Conservation (phyloP, 176 grass and related monocot genomes). For the Pharus latifolius region DNA sequence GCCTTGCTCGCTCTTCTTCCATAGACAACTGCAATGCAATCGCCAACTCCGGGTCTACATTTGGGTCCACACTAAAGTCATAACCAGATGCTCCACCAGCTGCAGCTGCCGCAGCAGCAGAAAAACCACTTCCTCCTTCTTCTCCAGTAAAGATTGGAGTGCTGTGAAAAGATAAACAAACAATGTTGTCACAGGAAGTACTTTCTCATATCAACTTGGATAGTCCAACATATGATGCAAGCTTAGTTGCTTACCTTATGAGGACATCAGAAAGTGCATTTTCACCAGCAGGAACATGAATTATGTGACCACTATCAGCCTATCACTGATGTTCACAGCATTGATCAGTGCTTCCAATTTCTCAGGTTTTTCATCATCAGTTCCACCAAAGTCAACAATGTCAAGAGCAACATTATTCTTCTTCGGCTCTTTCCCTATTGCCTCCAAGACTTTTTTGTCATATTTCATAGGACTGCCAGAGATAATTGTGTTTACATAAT, state of each 20-base stretch:
- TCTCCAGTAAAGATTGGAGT: no score
- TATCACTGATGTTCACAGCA: slow-evolving; percentile 37
- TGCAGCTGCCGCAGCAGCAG: no score
- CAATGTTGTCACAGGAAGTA: not conserved
- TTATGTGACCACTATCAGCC: slow-evolving; percentile 46
- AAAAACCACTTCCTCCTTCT: no score
- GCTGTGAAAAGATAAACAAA: slow-evolving; percentile 18
- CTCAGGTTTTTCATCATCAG: slow-evolving; percentile 42
- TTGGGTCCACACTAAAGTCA: slow-evolving; percentile 55
- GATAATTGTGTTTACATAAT: no score
- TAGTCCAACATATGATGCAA: no score
- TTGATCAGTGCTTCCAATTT: slow-evolving; percentile 32
- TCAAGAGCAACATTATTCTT: slow-evolving; percentile 52
- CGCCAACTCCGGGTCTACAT: slow-evolving; percentile 47
- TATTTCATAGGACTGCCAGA: slow-evolving; percentile 40
- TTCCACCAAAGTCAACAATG: slow-evolving; percentile 53
- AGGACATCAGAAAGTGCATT: slow-evolving; percentile 49
- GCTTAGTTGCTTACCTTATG: no score
- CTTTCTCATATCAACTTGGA: no score
- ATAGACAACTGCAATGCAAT: slow-evolving; percentile 45
- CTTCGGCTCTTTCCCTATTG: slow-evolving; percentile 46
- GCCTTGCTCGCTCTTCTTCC: no score
- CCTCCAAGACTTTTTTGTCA: slow-evolving; percentile 32
- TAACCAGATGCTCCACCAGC: slow-evolving; percentile 37
- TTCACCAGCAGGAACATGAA: slow-evolving; percentile 33